Evolutionary conservation across 2,329 filamentous ascomycete genomes (phyloP).

Genomic region (Cercospora zeae-maydis): DNA sequence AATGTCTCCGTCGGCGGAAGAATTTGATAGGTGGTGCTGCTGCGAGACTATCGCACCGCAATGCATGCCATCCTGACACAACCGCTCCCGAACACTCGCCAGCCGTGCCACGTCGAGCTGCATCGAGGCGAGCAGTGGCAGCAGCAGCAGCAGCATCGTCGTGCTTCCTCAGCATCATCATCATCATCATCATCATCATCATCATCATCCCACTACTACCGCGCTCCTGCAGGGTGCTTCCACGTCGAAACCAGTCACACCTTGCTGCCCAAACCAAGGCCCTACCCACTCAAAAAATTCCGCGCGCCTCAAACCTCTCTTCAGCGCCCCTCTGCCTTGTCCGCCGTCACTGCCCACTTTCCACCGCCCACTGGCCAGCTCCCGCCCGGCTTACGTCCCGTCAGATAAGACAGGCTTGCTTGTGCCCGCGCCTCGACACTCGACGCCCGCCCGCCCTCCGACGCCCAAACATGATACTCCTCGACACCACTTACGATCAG

Average conservation of each 20-base stretch:
- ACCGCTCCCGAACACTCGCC: background rate
- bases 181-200: background rate
- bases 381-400: background rate
- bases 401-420: slow-evolving; percentile 18
- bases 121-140: background rate
- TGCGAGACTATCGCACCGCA: background rate
- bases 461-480: slow-evolving; percentile 31
- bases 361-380: background rate
- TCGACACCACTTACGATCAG: slow-evolving; percentile 30
- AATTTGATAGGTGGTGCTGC: slow-evolving; percentile 5
- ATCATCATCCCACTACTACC: background rate
- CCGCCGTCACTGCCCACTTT: slow-evolving; percentile 10
- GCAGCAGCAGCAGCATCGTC: background rate
- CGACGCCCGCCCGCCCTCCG: background rate
- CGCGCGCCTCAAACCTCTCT: background rate
- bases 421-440: background rate
- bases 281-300: background rate
- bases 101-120: slow-evolving; percentile 1
- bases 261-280: slow-evolving; percentile 6
- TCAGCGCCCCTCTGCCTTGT: background rate
- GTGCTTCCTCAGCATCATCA: background rate
- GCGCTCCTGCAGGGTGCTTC: slow-evolving; percentile 8
- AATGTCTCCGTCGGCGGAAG: slow-evolving; percentile 3
- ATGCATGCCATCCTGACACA: background rate
- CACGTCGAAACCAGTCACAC: slow-evolving; percentile 3